These are phyloP conservation scores for Pleurotus tuoliensis DNA, from an alignment of 768 basidiomycete species.

Conservation along the genomic window DNA sequence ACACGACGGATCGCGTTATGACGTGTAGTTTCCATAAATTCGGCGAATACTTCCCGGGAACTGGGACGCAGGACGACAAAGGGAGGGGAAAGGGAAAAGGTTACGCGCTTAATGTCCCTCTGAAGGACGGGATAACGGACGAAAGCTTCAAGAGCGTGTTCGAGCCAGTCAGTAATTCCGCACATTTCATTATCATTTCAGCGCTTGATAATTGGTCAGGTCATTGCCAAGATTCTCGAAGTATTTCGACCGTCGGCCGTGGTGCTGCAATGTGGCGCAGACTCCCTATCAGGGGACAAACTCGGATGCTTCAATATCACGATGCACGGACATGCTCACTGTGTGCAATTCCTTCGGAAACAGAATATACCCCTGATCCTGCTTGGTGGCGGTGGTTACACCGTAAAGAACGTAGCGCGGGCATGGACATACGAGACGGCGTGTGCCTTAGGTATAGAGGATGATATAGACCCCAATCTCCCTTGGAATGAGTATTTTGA, in stretches of 20 bases:
- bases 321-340: constrained; percentile 97
- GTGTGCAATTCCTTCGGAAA: constrained; percentile 94
- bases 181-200: not conserved
- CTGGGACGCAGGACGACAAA: constrained; percentile 58
- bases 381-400: constrained; percentile 97
- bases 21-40: constrained; percentile 98
- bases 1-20: constrained; percentile 98
- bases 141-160: constrained; percentile 94
- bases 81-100: constrained; percentile 86
- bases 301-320: constrained; percentile 94
- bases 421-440: constrained; percentile 99
- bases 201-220: constrained; percentile 30
- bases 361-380: constrained; percentile 93
- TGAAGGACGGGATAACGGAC: constrained; percentile 93
- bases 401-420: constrained; percentile 95
- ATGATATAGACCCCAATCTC: constrained; percentile 70
- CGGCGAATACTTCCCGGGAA: constrained; percentile 98
- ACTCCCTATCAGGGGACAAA: constrained; percentile 95
- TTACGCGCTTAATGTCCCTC: constrained; percentile 91
- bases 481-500: constrained; percentile 92
- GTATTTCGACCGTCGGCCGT: constrained; percentile 92
- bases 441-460: constrained; percentile 83
- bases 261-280: constrained; percentile 95
- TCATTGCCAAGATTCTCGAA: constrained; percentile 91
- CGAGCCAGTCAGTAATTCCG: constrained; percentile 67